These are phyloP conservation scores for Phytomonas francai DNA, from an alignment of 208 protist genomes.

Conservation along the genomic window DNA sequence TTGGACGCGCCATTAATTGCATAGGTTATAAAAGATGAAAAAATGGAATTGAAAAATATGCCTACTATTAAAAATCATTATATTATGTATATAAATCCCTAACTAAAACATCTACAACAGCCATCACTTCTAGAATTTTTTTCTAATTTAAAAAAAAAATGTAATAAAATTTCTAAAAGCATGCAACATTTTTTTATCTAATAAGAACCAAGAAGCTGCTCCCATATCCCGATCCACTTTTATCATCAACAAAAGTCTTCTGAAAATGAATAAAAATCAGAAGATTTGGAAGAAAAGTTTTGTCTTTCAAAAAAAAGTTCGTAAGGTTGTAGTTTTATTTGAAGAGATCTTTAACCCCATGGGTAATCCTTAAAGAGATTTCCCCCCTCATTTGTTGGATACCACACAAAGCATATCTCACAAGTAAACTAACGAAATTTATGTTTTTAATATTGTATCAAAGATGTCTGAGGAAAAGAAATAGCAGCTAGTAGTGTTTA, in stretches of 20 bases:
- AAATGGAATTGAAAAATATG: conserved; percentile 5
- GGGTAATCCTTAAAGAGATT: neutral
- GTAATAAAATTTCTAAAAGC: neutral
- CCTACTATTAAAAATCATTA: neutral
- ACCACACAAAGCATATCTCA: neutral
- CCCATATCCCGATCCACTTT: neutral
- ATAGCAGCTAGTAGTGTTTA: neutral
- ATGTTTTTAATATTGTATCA: neutral
- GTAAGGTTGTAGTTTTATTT: neutral
- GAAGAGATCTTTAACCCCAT: neutral
- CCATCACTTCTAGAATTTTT: neutral
- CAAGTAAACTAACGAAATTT: neutral
- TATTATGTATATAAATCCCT: conserved; percentile 11
- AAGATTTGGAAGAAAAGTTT: neutral
- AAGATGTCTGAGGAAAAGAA: neutral
- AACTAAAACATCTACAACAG: conserved; percentile 2
- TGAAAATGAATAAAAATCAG: neutral
- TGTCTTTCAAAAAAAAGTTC: neutral
- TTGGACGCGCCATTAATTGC: neutral
- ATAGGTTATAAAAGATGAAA: conserved; percentile 5
- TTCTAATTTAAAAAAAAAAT: conserved; percentile 8
- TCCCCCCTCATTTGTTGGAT: neutral
- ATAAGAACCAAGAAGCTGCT: neutral
- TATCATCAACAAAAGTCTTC: neutral
- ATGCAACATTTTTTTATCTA: neutral